phyloP scores from a whole-genome alignment of 2,329 filamentous ascomycete species.

The Stemphylium lycopersici region DNA sequence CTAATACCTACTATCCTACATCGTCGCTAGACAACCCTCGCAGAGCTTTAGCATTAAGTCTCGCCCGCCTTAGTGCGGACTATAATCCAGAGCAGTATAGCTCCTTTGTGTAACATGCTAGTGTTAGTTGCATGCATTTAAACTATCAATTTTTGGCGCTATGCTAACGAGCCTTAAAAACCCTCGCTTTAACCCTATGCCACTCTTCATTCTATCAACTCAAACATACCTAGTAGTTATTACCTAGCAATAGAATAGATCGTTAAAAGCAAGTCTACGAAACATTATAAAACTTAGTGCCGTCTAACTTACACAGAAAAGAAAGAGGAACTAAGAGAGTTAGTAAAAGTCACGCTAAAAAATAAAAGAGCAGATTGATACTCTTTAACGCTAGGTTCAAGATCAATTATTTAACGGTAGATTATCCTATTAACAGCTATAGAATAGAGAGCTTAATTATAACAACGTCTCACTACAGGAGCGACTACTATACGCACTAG shows the following conservation, averaged over 20 bases:
- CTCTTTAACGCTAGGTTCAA: conserved; percentile 11
- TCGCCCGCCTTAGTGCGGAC: too few relatives aligned
- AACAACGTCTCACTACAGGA: conserved; percentile 7
- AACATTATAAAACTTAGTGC: conserved; percentile 1
- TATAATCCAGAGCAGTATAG: too few relatives aligned
- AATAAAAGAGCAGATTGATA: conserved; percentile 10
- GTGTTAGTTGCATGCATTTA: too few relatives aligned
- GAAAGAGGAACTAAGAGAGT: conserved; percentile 12
- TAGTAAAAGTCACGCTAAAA: conserved; percentile 7
- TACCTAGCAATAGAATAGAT: background rate
- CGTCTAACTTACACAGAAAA: conserved; percentile 5
- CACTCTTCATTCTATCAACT: background rate
- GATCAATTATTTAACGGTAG: conserved; percentile 1
- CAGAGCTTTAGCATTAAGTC: too few relatives aligned
- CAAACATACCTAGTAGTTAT: background rate
- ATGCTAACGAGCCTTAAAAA: too few relatives aligned
- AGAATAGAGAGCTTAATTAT: conserved; percentile 10
- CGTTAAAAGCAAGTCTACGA: background rate
- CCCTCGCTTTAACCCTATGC: background rate
- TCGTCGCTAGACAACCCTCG: too few relatives aligned
- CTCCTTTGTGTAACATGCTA: too few relatives aligned
- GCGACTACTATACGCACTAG: conserved; percentile 5
- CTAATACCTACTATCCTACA: too few relatives aligned
- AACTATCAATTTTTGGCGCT: too few relatives aligned
- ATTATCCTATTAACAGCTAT: conserved; percentile 7